A percentile compares a stretch with the other conserved stretches of the same genome.
phyloP scores from a whole-genome alignment of 495 filamentous ascomycete genomes.

The Letharia columbiana region DNA sequence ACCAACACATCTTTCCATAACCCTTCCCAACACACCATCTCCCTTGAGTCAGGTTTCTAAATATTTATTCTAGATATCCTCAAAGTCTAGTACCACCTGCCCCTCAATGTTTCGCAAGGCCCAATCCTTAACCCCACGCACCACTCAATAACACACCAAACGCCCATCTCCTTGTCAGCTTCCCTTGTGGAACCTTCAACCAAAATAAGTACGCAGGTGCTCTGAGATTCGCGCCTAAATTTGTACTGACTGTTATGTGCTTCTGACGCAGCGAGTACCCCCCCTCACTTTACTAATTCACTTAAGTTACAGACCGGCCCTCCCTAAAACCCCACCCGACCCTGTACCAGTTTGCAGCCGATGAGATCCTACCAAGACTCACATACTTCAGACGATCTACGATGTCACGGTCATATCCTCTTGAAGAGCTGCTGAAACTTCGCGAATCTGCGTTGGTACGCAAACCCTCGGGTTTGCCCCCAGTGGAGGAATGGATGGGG shows the following conservation, averaged over 20 bases:
- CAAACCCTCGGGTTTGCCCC: slow-evolving; percentile 73
- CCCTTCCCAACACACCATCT: background rate
- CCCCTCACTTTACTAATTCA: background rate
- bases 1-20: background rate
- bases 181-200: background rate
- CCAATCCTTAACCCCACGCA: background rate
- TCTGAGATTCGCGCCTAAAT: background rate
- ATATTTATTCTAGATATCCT: background rate
- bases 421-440: slow-evolving; percentile 68
- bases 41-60: background rate
- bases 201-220: too few species aligned
- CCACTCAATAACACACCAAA: background rate
- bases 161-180: background rate
- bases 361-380: background rate
- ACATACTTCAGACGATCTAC: background rate
- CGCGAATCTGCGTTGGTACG: slow-evolving; percentile 74
- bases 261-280: background rate
- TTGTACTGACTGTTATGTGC: background rate
- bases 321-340: background rate
- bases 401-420: slow-evolving; percentile 62
- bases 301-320: background rate
- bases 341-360: background rate
- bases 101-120: background rate
- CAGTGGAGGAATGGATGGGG: slow-evolving; percentile 98
- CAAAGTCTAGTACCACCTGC: background rate